Evolutionary conservation across 2,329 filamentous ascomycete species (phyloP), one percentile per base, ranked within the genome.

Genomic region (Raffaelea albimanens): DNA sequence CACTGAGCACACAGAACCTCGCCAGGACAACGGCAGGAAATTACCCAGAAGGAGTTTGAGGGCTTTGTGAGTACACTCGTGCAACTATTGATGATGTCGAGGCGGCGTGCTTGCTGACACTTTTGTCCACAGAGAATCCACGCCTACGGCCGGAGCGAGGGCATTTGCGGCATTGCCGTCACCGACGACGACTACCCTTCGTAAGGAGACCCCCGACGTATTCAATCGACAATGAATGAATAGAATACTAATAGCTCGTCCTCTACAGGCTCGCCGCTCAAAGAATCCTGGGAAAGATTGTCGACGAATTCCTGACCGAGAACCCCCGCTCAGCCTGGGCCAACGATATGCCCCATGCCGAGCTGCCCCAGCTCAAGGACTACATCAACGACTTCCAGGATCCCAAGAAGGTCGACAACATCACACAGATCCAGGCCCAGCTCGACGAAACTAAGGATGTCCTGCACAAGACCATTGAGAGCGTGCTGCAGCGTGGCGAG

Each of bases 381-480:
- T 95, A 95, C 67, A 63, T 80, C 43, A 60, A 60, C 59, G 75
- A 75, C 59, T 95, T 89, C 69, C 87, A 95, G 70, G 86, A 96
- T 64, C 89, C 91, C 13, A 74, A 82, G 60, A 46, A 94, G 68
- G 90, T 88, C 56, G 89, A 95, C 69, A 91, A 83, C 67, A 94
- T 97, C 63, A 80, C 88, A 73, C 90, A 88, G 75, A 96, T 98
- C 59, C 91, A 97, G 67, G 85, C 88, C 69, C 89, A 98, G 71
- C 75, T 98, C 52, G 90, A 97, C 61, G 90, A 96, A 75, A 97
- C 91, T 52, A 97, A 96, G 78, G 90, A 95, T 61, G 84, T 95
- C 50, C 75, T 98, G 58, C 89, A 97, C 71, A 95, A 97, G 78
- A 96, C 93, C 40, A 96, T 95, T 59, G 85, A 95, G 71, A 86